Base-by-base conservation (phyloP, 2,329 filamentous ascomycete genomes). In the Westerdykella aurantiaca region DNA sequence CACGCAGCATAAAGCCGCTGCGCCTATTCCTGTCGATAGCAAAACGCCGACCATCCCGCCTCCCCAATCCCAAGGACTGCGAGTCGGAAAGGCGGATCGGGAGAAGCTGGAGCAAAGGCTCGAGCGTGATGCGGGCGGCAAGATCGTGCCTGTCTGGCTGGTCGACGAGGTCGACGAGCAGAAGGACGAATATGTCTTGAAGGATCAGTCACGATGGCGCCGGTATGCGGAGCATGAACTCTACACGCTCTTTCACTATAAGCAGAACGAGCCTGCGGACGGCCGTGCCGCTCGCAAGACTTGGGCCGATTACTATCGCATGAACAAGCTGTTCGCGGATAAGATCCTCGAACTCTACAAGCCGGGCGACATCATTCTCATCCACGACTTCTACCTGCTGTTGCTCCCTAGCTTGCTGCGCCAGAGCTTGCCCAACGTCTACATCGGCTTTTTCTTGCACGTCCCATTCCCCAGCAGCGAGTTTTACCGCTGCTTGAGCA, bases 381-480 rank as follows among this genome's bases (percentile, higher is more conserved):
- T 97, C 42, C 91, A 97, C 66, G 91, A 97, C 69, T 96, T 95
- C 68, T 90, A 95, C 63, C 79, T 97, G 38, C 82, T 97, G 67
- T 76, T 97, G 18, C 79, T 97, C 4, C 91, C 93, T 2, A 89
- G 83, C 69, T 82, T 97, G 72, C 74, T 97, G 46, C 84, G 91
- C 38, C 89, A 95, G 66, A 81, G 85, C 34, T 75, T 90, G 14
- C 87, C 89, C 4, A 87, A 89, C 66, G 87, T 95, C 69, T 94
- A 95, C 72, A 90, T 96, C 61, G 85, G 88, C 42, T 96, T 96
- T 73, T 97, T 88, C 73, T 75, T 97, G 38, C 91, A 97, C 68
- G 85, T 88, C 37, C 91, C 91, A 0, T 97, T 97, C 69, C 91
- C 91, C 29, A 95, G 89, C 69, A 95, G 88, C 74, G 93, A 97